Percentiles rank a stretch among this genome's conserved stretches.
These are phyloP conservation scores for Mentha longifolia DNA, from an alignment of 257 asterid species.

Conservation along the genomic window DNA sequence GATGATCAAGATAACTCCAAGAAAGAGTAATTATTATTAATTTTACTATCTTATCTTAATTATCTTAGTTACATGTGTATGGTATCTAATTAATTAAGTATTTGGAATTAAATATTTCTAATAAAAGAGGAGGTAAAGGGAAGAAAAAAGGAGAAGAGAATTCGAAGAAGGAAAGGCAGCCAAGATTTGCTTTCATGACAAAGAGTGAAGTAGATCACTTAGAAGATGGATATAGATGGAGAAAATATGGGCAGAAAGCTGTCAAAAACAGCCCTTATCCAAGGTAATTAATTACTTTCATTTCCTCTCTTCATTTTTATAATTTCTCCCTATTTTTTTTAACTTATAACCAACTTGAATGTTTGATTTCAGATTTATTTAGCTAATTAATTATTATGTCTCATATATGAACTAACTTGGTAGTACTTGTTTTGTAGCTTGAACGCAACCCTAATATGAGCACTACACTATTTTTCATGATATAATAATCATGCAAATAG, in stretches of 20 bases:
- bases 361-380: not conserved
- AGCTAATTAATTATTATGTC: too few relatives aligned
- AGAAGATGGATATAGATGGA: constrained; percentile 92
- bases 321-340: constrained; percentile 2
- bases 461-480: not conserved
- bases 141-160: constrained; percentile 70
- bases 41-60: not conserved
- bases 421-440: not conserved
- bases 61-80: not conserved
- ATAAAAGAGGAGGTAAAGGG: constrained; percentile 53
- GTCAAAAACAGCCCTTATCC: constrained; percentile 92
- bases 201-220: constrained; percentile 89
- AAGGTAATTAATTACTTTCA: constrained; percentile 41
- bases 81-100: not conserved
- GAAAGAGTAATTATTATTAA: constrained; percentile 47
- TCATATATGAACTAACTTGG: not conserved
- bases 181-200: constrained; percentile 85
- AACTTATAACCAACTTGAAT: not conserved
- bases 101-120: constrained; percentile 4
- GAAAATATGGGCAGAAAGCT: constrained; percentile 89
- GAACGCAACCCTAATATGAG: constrained; percentile 24
- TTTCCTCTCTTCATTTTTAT: constrained; percentile 12
- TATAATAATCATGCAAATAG: constrained; percentile 25
- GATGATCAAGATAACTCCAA: constrained; percentile 52
- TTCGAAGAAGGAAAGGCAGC: constrained; percentile 68